Evolutionary conservation across 768 basidiomycete species (phyloP), one percentile per base, ranked within the genome.

Genomic region (Mycena olivaceomarginata): DNA sequence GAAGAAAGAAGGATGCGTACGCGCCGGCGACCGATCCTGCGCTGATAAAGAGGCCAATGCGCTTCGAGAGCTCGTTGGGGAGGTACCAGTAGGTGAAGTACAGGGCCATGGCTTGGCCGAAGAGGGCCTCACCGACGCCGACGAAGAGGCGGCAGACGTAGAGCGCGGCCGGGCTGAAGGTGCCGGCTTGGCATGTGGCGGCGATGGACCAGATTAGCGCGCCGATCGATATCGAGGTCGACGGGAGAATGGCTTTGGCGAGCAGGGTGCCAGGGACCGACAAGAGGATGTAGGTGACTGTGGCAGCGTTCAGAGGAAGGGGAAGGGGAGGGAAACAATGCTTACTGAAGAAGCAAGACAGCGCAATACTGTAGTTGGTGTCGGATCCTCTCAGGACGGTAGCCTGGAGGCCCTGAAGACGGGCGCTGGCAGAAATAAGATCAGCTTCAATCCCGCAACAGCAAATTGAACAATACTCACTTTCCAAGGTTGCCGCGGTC

Each of bases 11-110:
- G 25, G 56, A 31, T 25, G n/a, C 71, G 20, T 45, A 72, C 67
- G 75, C 75, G 70, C 75, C 75, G 6, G 75, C 75, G 5, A 76
- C n/a, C 15, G 65, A 60, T 8, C 75, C 75, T 2, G 75, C 70
- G 57, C 75, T 76, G 75, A 76, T 76, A 51, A 72, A 76, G 22
- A 76, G 75, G 22, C 75, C 75, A 59, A 76, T 72, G 22, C 75
- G 75, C 65, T 76, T 76, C 39, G 75, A 76, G 56, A 76, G 75
- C 64, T 76, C 75, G 15, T 60, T 22, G 22, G 75, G 75, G 39
- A 76, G 70, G 59, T 76, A 76, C 75, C 75, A 76, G 57, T 76
- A 76, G 8, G 75, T 72, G 22, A 76, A 76, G 41, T 76, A 76
- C 5, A 76, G 70, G 4, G 70, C 75, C 75, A 76, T 76, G 10